A percentile compares a stretch with the other conserved stretches of the same genome.
Evolutionary conservation across 192 early-diverging fungal species (phyloP).

Genomic region (Thoreauomyces humboldtii): DNA sequence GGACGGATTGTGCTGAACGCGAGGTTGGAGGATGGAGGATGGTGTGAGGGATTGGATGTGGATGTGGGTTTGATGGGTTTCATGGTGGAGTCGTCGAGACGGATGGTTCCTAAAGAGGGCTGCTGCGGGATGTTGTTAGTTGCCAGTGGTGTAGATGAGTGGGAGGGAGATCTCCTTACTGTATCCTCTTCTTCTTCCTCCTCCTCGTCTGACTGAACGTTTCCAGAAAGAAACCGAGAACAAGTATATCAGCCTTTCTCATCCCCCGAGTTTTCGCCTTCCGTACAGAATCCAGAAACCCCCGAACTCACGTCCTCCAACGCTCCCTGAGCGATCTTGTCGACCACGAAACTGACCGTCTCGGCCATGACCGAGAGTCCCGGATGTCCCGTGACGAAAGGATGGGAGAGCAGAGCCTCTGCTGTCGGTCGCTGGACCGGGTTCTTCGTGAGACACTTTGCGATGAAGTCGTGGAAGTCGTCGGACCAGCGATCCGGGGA

Average conservation of each 20-base stretch:
- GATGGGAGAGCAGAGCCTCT: constrained; percentile 47
- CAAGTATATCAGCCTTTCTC: no score
- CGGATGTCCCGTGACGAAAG: constrained; percentile 39
- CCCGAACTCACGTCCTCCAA: constrained; percentile 17
- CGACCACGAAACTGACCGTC: constrained; percentile 20
- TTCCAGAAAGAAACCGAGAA: no score
- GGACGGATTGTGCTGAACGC: neutral
- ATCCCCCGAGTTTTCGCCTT: no score
- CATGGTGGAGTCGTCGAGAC: constrained; percentile 13
- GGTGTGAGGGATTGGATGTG: neutral
- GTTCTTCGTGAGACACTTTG: constrained; percentile 56
- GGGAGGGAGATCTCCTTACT: constrained; percentile 5
- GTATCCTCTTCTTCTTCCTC: constrained; percentile 22
- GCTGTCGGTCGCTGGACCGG: constrained; percentile 49
- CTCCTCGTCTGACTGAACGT: constrained; percentile 10
- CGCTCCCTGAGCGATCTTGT: constrained; percentile 31
- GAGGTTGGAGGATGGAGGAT: neutral
- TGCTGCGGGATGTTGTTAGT: neutral
- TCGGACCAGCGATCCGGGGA: constrained; percentile 41
- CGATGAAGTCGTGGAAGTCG: constrained; percentile 52
- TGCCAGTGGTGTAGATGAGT: neutral
- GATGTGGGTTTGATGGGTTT: constrained; percentile 6
- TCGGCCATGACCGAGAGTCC: constrained; percentile 19
- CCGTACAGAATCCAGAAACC: no score
- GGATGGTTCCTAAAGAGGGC: neutral